A percentile compares a stretch with the other conserved stretches of the same genome.
Evolutionary conservation across 768 basidiomycete species (phyloP).

Genomic region (Russula abietina): DNA sequence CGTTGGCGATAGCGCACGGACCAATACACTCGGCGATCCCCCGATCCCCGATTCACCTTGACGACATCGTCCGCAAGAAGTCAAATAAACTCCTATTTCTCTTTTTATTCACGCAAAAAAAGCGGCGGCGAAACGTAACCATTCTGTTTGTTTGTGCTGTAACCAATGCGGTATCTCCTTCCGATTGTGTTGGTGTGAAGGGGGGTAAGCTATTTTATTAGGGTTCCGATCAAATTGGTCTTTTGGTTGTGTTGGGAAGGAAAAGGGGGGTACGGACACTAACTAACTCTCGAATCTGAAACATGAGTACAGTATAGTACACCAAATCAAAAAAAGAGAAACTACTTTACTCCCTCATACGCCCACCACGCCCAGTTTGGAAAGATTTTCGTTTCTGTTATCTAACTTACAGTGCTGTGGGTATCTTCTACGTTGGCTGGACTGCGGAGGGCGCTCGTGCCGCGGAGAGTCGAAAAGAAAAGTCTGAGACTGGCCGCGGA

Average conservation of each 20-base stretch:
- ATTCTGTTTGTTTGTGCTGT: too few species aligned
- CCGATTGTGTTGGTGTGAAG: too few species aligned
- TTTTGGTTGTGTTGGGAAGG: background rate
- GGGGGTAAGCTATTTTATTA: too few species aligned
- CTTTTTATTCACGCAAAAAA: background rate
- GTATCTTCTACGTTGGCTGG: background rate
- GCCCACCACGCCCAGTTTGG: background rate
- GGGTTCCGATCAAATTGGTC: too few species aligned
- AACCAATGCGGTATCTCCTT: too few species aligned
- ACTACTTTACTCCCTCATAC: background rate
- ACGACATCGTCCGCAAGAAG: background rate
- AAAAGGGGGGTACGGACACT: too few species aligned
- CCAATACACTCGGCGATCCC: background rate
- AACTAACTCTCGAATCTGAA: too few species aligned
- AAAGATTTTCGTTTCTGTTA: background rate
- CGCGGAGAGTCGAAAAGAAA: slow-evolving; percentile 17
- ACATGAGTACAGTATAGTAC: background rate
- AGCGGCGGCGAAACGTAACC: too few species aligned
- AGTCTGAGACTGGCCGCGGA: slow-evolving; percentile 16
- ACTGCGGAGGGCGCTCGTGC: slow-evolving; percentile 15
- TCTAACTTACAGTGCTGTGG: background rate
- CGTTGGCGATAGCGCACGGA: background rate
- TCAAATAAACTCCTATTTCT: slow-evolving; percentile 4
- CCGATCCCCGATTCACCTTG: background rate
- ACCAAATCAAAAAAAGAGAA: background rate